Base-by-base conservation (phyloP, 257 asterid genomes). In the Salvia hispanica region DNA sequence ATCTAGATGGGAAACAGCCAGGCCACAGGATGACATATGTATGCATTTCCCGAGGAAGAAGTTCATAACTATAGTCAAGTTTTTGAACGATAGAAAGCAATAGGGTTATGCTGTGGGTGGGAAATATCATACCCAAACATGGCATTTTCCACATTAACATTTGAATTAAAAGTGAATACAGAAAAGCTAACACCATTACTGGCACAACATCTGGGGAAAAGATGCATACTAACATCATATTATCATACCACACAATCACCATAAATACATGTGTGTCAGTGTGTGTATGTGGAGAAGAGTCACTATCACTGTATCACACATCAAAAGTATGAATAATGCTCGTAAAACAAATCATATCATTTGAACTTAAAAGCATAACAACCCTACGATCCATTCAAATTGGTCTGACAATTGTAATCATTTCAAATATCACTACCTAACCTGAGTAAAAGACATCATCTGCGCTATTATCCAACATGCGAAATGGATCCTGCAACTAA, bases 1-100 rank as follows among this genome's bases (percentile, higher is more conserved):
- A 25, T 25, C 31, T 25, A 25, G 3, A 25, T 25, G 31, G 31
- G 31, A 25, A 25, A 25, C 21, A 33, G 12, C 44, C 62, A 57
- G 11, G 44, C 21, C 18, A 13, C 16, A 10, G 44, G 44, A 13
- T 12, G 53, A 0, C 53, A 47, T n/a, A 47, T 47, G 3, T 7
- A 57, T 25, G 62, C 34, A 52, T 21, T 10, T 52, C n/a, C 50
- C 50, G n/a, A 45, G 50, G 50, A 45, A 45, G 50, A 45, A 12
- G 50, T 14, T 34, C 39, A 34, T 34, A 34, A 4, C 6, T 34
- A 47, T 12, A 47, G 53, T n/a, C 53, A 12, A 12, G 18, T 47
- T 47, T 16, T 47, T n/a, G 18, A 47, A 47, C 18, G 39, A 34
- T 34, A 3, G 39, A 34, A 2, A 34, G 39, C 39, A 34, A 34